These are phyloP conservation scores for Hymenoscyphus infarciens DNA, from an alignment of 2,329 filamentous ascomycete genomes.

Conservation along the genomic window DNA sequence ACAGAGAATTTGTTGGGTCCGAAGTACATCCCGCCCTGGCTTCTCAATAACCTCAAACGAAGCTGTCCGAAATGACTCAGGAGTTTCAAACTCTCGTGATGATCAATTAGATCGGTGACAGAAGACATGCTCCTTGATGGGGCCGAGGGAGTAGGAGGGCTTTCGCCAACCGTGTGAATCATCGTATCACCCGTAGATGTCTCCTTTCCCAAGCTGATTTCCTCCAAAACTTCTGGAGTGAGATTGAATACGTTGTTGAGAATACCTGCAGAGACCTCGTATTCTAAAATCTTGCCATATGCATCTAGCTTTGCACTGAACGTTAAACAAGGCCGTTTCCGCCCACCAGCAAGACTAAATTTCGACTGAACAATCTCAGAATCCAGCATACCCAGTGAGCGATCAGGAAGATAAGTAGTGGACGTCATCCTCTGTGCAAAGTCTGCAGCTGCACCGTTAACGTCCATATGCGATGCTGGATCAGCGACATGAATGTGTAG, in stretches of 20 bases:
- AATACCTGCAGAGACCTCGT: constrained; percentile 50
- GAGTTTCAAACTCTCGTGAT: constrained; percentile 45
- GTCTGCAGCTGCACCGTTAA: constrained; percentile 54
- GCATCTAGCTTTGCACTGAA: constrained; percentile 58
- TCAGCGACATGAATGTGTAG: constrained; percentile 77
- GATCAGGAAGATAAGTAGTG: constrained; percentile 58
- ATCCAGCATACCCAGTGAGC: constrained; percentile 57
- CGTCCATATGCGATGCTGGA: constrained; percentile 65
- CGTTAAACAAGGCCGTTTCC: constrained; percentile 52
- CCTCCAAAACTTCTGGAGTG: constrained; percentile 48
- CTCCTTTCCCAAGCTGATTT: constrained; percentile 21
- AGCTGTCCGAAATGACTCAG: constrained; percentile 48
- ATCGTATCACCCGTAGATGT: background rate
- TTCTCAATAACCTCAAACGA: constrained; percentile 16
- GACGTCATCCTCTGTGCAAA: constrained; percentile 59
- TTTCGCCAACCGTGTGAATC: constrained; percentile 18
- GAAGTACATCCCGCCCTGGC: constrained; percentile 15
- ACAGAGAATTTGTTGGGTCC: constrained; percentile 7
- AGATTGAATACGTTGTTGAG: constrained; percentile 56
- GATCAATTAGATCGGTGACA: constrained; percentile 40
- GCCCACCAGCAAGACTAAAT: constrained; percentile 49
- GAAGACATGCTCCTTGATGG: constrained; percentile 43
- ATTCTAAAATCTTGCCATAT: constrained; percentile 50
- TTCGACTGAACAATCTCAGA: constrained; percentile 44
- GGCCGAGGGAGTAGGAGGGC: constrained; percentile 4